Evolutionary conservation across 176 grass and related monocot species (phyloP), one percentile per base, ranked within the genome.

Genomic region (Calamus simplicifolius): DNA sequence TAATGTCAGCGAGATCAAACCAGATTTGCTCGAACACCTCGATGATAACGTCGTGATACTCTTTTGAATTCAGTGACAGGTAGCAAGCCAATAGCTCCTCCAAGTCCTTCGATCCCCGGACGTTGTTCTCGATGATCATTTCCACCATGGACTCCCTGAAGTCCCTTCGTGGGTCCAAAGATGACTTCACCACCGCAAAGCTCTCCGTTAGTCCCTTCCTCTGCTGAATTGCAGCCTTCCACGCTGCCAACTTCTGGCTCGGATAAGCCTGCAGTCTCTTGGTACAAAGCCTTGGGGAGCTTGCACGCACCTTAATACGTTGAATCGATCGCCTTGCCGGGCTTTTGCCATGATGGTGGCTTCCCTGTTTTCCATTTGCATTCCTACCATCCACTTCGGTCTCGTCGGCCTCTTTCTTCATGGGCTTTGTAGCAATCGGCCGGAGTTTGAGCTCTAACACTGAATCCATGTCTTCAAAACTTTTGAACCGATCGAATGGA

Each of bases 31-130:
- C 60, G 77, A 95, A 95, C 18, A 84, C 90, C 62, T 50, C 49
- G 68, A 95, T 69, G 75, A 95, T 89, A 63, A 81, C 67, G 54
- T 19, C 58, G 72, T 95, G 90, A 79, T 95, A 84, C 26, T 81
- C 82, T 50, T 62, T 63, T 17, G 70, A 72, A 81, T 95, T 95
- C 69, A 95, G 80, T 14, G 78, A 57, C 59, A 95, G 71, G 81
- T 89, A 95, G 83, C 90, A 89, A 1, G 79, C 69, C 49, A 95
- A 73, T 17, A 95, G 76, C 17, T 89, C 85, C 66, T 95, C 73
- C 0, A 95, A 59, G 2, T 77, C 74, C 51, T 70, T 70, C 5
- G 73, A 35, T 73, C 71, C 57, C 0, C 80, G 52, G 31, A 86
- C 75, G 25, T 68, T 69, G 62, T 86, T 73, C 16, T 74, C 86